These are phyloP conservation scores for Globisporangium nagaii DNA, from an alignment of 352 stramenopile species.

Conservation along the genomic window DNA sequence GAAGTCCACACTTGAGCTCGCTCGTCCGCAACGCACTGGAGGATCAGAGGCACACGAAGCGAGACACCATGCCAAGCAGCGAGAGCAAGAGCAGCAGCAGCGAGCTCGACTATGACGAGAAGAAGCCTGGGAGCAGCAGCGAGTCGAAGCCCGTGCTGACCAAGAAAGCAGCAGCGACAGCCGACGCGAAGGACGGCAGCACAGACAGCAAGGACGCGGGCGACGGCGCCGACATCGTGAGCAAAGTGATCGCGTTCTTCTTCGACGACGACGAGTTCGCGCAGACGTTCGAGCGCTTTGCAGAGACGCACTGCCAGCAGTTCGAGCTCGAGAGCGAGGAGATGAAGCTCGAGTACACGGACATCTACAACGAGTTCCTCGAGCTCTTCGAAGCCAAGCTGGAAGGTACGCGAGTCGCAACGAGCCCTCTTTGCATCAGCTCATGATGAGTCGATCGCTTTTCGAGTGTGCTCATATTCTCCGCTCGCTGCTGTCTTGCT, in stretches of 20 bases:
- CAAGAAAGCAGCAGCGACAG: constrained; percentile 8
- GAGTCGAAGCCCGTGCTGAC: not conserved
- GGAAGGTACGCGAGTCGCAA: constrained; percentile 59
- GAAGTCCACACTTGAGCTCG: too few species aligned
- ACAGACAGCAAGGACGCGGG: constrained; percentile 17
- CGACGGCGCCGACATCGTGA: constrained; percentile 28
- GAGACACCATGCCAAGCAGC: constrained; percentile 22
- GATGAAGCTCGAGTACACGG: constrained; percentile 83
- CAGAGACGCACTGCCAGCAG: constrained; percentile 45
- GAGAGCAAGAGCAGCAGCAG: constrained; percentile 32
- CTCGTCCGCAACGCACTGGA: too few species aligned
- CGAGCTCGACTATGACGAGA: constrained; percentile 9
- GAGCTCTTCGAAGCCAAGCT: constrained; percentile 71
- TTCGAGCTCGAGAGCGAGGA: constrained; percentile 72
- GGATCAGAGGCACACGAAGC: too few species aligned
- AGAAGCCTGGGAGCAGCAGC: not conserved
- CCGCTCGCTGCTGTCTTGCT: not conserved
- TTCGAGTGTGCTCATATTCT: not conserved
- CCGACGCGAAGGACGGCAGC: constrained; percentile 25
- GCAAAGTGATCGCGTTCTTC: constrained; percentile 71
- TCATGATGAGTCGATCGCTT: not conserved
- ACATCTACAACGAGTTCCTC: constrained; percentile 77
- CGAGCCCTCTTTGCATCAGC: not conserved
- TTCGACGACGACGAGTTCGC: constrained; percentile 80
- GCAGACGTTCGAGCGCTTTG: constrained; percentile 64